phyloP scores from a whole-genome alignment of 331 rosid species.

The Malus hybrid region DNA sequence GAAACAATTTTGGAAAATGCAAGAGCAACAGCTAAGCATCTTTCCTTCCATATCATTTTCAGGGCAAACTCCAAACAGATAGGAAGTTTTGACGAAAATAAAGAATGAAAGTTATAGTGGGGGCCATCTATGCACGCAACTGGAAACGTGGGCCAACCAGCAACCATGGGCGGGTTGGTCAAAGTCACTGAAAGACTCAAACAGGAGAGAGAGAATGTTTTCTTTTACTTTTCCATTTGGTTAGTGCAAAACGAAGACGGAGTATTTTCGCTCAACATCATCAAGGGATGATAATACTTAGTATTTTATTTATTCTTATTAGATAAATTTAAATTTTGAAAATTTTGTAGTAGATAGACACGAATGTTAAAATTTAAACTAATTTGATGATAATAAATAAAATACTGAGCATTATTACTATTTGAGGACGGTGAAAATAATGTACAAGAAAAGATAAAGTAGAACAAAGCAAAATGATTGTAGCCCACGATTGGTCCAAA shows the following conservation, averaged over 20 bases:
- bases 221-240: neutral
- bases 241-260: neutral
- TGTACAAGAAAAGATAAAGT: neutral
- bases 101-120: neutral
- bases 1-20: neutral
- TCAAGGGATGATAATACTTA: too few relatives aligned
- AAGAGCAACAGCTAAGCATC: neutral
- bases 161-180: conserved; percentile 2
- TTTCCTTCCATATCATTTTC: neutral
- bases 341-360: rapidly evolving
- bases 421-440: rapidly evolving
- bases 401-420: too few relatives aligned
- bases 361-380: too few relatives aligned
- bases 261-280: too few relatives aligned
- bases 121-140: neutral
- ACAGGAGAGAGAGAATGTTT: neutral
- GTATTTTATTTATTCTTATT: too few relatives aligned
- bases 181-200: neutral
- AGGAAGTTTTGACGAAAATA: too few relatives aligned
- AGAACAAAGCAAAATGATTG: neutral
- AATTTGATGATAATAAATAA: too few relatives aligned
- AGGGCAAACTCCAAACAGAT: neutral
- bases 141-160: neutral
- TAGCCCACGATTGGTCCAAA: neutral
- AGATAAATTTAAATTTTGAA: too few relatives aligned